Base-by-base conservation (phyloP, 768 basidiomycete genomes). In the Tubosaeta sp. region DNA sequence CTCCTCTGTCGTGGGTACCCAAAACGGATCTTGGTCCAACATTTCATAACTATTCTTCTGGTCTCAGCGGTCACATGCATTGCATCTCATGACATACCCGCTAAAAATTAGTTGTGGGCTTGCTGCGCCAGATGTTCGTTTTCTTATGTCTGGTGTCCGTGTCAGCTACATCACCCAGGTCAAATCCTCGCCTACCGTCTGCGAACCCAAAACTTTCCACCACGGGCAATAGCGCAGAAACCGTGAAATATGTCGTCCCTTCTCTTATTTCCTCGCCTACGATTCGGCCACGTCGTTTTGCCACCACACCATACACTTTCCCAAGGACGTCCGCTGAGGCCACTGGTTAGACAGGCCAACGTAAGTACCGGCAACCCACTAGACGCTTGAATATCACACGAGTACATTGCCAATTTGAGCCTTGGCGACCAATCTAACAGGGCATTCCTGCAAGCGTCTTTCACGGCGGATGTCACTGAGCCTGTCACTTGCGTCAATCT, bases 201-300 rank as follows among this genome's bases (percentile, higher is more conserved):
- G 94, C 91, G 68, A 99, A 97, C 1, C 95, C 95, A 65, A 98
- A 99, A 70, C 90, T 92, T 71, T 98, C 97, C 11, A 97, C 91
- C 7, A 98, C 95, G 2, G 97, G 97, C 17, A 99, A 71, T 55
- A 97, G 73, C 1, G 97, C 91, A 7, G 86, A 82, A 19, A 99
- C 85, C 10, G 86, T 93, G 72, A 99, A 97, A 72, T 97, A 95
- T 1, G 88, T 79, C 0, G 94, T 97, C 0, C 97, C 94, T 66
- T 98, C 95, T 66, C 94, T 97, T 94, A 98, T 95, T 68, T 98
- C 97, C 65, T 98, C 97, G 13, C 94, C 88, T 4, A 97, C 81
- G 54, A 99, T 95, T 43, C 88, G 78, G 2, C 97, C 97, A 46
- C 92, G 83, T 57, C 95, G 83, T 67, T 86, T 85, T 0, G 95